Evolutionary conservation across 2,329 filamentous ascomycete genomes (phyloP).

Genomic region (Aspergillus oerlinghausenensis): DNA sequence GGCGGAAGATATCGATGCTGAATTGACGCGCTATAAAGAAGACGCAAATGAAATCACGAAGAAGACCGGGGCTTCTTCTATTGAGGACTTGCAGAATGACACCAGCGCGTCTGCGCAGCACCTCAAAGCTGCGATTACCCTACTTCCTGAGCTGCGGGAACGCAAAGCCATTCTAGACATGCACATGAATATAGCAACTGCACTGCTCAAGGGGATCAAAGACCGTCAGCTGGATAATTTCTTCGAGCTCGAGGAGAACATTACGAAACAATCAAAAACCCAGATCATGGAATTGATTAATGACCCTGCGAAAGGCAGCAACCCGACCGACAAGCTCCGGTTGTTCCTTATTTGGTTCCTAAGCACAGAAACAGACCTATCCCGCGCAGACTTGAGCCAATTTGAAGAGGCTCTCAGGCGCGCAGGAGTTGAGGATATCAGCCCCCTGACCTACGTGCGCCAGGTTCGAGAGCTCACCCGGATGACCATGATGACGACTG

Average conservation of each 20-base stretch:
- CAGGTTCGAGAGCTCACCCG: slow-evolving; percentile 91
- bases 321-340: slow-evolving; percentile 83
- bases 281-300: slow-evolving; percentile 86
- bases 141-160: slow-evolving; percentile 86
- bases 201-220: slow-evolving; percentile 76
- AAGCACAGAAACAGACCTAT: slow-evolving; percentile 85
- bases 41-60: slow-evolving; percentile 91
- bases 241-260: slow-evolving; percentile 90
- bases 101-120: slow-evolving; percentile 86
- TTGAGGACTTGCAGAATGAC: slow-evolving; percentile 90
- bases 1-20: slow-evolving; percentile 90
- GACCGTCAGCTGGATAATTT: slow-evolving; percentile 93
- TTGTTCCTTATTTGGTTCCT: slow-evolving; percentile 97
- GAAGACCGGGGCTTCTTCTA: slow-evolving; percentile 86
- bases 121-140: slow-evolving; percentile 89
- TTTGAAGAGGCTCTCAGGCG: slow-evolving; percentile 79
- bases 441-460: slow-evolving; percentile 77
- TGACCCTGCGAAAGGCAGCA: slow-evolving; percentile 73
- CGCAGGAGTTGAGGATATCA: slow-evolving; percentile 67
- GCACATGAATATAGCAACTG: slow-evolving; percentile 97
- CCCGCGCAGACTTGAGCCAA: slow-evolving; percentile 72
- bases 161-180: slow-evolving; percentile 91
- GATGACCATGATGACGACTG: slow-evolving; percentile 95
- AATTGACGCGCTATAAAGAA: slow-evolving; percentile 91
- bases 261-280: slow-evolving; percentile 83